These are phyloP conservation scores for Fomitopsis pinicola DNA, from an alignment of 1,284 basidiomycete species.

Conservation along the genomic window DNA sequence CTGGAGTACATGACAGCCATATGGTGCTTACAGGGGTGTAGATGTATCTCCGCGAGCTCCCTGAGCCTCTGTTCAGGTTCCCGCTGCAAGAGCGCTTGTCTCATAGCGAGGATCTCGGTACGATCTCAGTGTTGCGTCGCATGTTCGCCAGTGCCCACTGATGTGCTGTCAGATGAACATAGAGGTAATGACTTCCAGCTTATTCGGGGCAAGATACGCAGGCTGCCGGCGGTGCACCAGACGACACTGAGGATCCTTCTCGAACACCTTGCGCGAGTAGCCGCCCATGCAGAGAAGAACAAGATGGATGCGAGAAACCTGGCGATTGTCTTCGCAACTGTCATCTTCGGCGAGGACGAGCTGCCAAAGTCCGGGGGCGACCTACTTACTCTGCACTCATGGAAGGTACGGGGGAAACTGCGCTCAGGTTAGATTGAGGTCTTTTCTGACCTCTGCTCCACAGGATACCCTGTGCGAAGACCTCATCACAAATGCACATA, in stretches of 20 bases:
- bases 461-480: slow-evolving; percentile 89
- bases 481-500: slow-evolving; percentile 65
- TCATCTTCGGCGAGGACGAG: slow-evolving; percentile 89
- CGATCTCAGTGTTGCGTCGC: slow-evolving; percentile 8
- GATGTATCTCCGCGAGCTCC: slow-evolving; percentile 88
- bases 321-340: slow-evolving; percentile 80
- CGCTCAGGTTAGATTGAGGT: not conserved
- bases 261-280: slow-evolving; percentile 83
- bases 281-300: slow-evolving; percentile 68
- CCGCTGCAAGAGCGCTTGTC: slow-evolving; percentile 81
- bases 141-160: slow-evolving; percentile 2
- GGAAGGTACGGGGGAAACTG: slow-evolving; percentile 49
- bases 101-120: slow-evolving; percentile 75
- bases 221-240: slow-evolving; percentile 85
- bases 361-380: slow-evolving; percentile 65
- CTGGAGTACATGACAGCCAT: not conserved
- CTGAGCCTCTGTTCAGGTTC: slow-evolving; percentile 90
- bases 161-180: slow-evolving; percentile 54
- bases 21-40: slow-evolving; percentile 22
- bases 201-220: slow-evolving; percentile 77
- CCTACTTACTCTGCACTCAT: slow-evolving; percentile 64
- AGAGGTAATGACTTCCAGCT: slow-evolving; percentile 68
- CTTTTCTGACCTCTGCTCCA: not conserved
- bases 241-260: slow-evolving; percentile 85
- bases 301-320: slow-evolving; percentile 95